Base-by-base conservation (phyloP, 202 grass and related monocot genomes). In the Alloteropsis angusta region DNA sequence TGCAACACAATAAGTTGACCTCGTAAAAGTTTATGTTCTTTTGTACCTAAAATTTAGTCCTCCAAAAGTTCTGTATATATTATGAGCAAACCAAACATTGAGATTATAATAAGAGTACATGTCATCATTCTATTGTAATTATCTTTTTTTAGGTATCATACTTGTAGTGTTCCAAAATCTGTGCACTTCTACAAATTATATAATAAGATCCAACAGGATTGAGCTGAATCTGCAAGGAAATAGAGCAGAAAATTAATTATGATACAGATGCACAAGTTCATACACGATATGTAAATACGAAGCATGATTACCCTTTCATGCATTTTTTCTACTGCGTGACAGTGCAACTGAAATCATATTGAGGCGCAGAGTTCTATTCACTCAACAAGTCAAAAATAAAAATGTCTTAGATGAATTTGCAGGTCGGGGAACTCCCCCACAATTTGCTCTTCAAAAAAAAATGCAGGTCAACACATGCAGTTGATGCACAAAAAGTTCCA, bases 401-500 rank as follows among this genome's bases (percentile, higher is more conserved):
- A 77, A 38, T 28, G 48, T 71, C 9, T 63, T 35, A 41, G n/a
- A 60, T 28, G 42, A 44, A 50, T 38, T 61, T 44, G 36, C 17
- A 46, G 12, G 42, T 19, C 15, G 28, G 28, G 28, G 28, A 30
- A 30, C 28, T 3, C 28, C 28, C 28, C 28, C 28, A 30, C 28
- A 1, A 3, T 30, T 1, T 30, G 28, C 28, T 3, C 3, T 30
- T 30, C 28, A 30, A 30, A 30, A 30, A 30, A 30, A 30, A 30
- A 30, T 44, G 36, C 17, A 46, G 12, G 42, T 19, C 19, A 49
- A 25, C 46, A 65, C 12, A 74, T 13, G 18, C 35, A 82, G 52
- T 14, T 75, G 53, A 36, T 69, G 71, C 35, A 65, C 60, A 26
- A 69, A 74, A 53, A 37, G 17, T 78, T 68, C 25, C 37, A 68